Evolutionary conservation across 306 rosid genomes (phyloP), one percentile per base, ranked within the genome.

Genomic region (Cajanus cajan): DNA sequence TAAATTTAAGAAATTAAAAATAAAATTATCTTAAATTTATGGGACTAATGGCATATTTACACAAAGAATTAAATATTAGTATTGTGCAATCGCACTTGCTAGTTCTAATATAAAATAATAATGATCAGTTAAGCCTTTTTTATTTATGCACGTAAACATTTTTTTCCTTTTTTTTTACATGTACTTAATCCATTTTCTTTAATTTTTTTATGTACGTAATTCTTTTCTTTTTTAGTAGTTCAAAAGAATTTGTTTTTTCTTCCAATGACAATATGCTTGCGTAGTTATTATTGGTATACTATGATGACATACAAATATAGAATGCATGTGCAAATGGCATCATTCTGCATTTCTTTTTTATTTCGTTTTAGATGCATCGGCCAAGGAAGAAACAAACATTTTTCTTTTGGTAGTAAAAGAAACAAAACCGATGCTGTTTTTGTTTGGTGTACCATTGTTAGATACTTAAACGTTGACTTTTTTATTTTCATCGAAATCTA

Each of bases 401-500:
- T 15, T 68, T 40, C 2, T 6, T 59, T 58, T 69, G 34, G 2
- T 31, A 15, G 18, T 8, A 28, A n/a, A 73, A 64, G 14, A 51
- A 52, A 64, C 40, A 54, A 58, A n/a, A 82, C 41, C 14, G 64
- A 58, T 28, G 57, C 4, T n/a, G n/a, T n/a, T n/a, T n/a, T n/a
- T 67, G 76, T 75, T 54, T 15, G 63, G 54, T 6, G 64, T n/a
- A 18, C 24, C n/a, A n/a, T n/a, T n/a, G n/a, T n/a, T n/a, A n/a
- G n/a, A n/a, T n/a, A n/a, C n/a, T n/a, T n/a, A n/a, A n/a, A 63
- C 59, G 39, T 74, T 52, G 65, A 84, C 51, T 36, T 66, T 75
- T 36, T 34, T 66, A 18, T 52, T 52, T 52, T 37, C 2, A 16
- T 77, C 75, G 64, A 51, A 54, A 52, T 25, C 24, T 70, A n/a